Base-by-base conservation (phyloP, 1,139 yeast species). In the Protomyces inundatus region DNA sequence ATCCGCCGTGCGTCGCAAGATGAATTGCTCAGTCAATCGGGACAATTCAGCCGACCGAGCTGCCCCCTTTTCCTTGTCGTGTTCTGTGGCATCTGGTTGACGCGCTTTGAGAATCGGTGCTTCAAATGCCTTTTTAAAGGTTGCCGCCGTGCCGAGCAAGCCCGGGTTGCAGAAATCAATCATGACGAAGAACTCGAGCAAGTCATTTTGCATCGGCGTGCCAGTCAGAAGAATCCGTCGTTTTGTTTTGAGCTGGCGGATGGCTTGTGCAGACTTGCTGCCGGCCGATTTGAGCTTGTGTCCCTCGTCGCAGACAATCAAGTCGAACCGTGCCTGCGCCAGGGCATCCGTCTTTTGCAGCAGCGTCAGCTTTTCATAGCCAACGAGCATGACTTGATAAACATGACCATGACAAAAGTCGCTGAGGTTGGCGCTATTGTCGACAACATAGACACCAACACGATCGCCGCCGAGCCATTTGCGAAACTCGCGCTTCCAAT, bases 171-270 rank as follows among this genome's bases (percentile, higher is more conserved):
- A 77, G 72, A 91, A 91, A 71, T 90, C 87, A 5, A 87, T 82
- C 72, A 93, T 83, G 10, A 88, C 87, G 74, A 79, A 90, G 72
- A 88, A 93, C 72, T 93, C 99, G 1, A 78, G 79, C 64, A 95
- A 80, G 73, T 93, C 96, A 74, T 93, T 93, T 72, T 93, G 98
- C 63, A 93, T 90, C 0, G 98, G 98, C 0, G 98, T 93, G 1
- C 98, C 98, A 0, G 97, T 89, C 37, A 93, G 76, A 67, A 93
- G 91, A 7, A 93, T 80, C 67, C 98, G 78, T 1, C 66, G 58
- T 12, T 52, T 54, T n/a, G 58, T 54, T 16, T 54, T 54, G 10
- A 60, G 54, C 6, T 56, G 45, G 14, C 48, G 55, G n/a, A 60
- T 60, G 10, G 64, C 64, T 46, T 54, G 58, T 14, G 64, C 64